These are phyloP conservation scores for Picea glauca DNA, from an alignment of 75 land plant genomes.

Conservation along the genomic window DNA sequence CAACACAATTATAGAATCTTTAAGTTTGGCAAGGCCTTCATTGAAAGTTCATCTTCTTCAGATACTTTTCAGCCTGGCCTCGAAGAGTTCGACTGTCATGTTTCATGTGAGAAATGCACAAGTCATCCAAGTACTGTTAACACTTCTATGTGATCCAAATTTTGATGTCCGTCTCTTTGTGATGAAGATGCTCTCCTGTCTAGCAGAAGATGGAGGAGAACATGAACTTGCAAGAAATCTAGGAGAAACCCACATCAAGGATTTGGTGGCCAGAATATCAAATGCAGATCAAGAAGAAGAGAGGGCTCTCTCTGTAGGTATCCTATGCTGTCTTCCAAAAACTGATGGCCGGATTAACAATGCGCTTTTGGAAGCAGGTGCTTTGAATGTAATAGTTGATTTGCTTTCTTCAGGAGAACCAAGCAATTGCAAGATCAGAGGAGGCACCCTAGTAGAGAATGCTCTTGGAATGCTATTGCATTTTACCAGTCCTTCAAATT, in stretches of 20 bases:
- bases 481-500: conserved; percentile 4
- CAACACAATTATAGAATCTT: background rate
- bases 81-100: conserved; percentile 1
- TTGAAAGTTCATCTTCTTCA: conserved; percentile 8
- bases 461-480: conserved; percentile 5
- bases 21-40: background rate
- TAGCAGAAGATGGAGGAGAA: conserved; percentile 8
- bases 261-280: conserved; percentile 11
- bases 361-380: background rate
- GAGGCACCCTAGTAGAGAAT: conserved; percentile 6
- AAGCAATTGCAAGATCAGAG: conserved; percentile 4
- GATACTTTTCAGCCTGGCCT: conserved; percentile 5
- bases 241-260: conserved; percentile 2
- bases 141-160: conserved; percentile 6
- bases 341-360: background rate
- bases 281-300: conserved; percentile 2
- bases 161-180: conserved; percentile 1
- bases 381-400: background rate
- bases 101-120: conserved; percentile 9
- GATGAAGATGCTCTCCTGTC: background rate
- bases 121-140: background rate
- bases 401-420: conserved; percentile 7
- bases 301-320: conserved; percentile 10
- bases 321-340: conserved; percentile 5
- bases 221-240: conserved; percentile 5